phyloP scores from a whole-genome alignment of 169 alveolate genomes.

The Sarcocystis neurona region DNA sequence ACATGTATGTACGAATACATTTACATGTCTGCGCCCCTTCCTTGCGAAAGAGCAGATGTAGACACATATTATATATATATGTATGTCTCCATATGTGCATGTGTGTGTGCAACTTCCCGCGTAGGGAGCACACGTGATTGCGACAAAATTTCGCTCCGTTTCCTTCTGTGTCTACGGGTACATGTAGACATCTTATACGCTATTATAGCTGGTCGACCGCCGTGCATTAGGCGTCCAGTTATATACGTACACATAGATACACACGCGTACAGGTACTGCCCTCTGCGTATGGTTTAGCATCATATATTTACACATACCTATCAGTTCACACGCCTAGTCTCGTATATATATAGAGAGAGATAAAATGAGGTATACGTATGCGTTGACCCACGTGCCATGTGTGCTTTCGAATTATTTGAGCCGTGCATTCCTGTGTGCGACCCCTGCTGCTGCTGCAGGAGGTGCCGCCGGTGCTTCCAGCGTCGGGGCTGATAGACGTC shows the following conservation, averaged over 20 bases:
- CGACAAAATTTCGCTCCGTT: not conserved
- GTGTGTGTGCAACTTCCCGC: not conserved
- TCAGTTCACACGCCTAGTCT: not conserved
- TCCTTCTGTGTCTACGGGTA: not conserved
- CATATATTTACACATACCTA: not conserved
- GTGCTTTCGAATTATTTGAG: not conserved
- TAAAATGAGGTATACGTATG: not conserved
- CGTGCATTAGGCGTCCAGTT: not conserved
- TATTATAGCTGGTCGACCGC: not conserved
- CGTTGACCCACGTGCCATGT: not conserved
- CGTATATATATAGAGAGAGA: not conserved
- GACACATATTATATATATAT: not conserved
- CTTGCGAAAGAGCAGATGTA: not conserved
- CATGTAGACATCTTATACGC: not conserved
- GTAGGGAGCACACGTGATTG: not conserved
- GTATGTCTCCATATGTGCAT: not conserved
- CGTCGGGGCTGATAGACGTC: conserved; percentile 67
- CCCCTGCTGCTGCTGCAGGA: conserved; percentile 49
- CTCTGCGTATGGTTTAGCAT: not conserved
- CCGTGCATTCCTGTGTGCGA: not conserved
- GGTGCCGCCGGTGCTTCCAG: conserved; percentile 61
- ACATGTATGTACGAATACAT: not conserved
- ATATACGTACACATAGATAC: not conserved
- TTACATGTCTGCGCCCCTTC: not conserved
- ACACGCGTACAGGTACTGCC: not conserved